These are phyloP conservation scores for Serendipita sp. DNA, from an alignment of 768 basidiomycete species.

Conservation along the genomic window DNA sequence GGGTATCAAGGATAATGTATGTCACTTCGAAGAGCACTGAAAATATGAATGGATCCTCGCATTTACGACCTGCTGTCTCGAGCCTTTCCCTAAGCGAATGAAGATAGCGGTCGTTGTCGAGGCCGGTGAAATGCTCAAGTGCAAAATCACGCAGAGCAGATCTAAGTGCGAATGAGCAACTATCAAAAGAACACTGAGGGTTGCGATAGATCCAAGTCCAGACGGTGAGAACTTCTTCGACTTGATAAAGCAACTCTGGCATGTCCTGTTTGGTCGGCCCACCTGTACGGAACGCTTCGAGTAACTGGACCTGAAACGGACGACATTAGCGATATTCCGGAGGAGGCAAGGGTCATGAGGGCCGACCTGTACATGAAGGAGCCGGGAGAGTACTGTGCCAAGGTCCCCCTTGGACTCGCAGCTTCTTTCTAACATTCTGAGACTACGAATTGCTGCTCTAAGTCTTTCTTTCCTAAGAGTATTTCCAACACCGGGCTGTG, in stretches of 20 bases:
- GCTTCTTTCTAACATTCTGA: too few species aligned
- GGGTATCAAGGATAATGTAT: background rate
- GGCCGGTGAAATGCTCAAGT: background rate
- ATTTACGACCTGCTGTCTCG: too few species aligned
- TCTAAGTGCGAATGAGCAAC: too few species aligned
- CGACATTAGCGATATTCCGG: too few species aligned
- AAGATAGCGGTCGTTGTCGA: background rate
- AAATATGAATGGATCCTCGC: background rate
- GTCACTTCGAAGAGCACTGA: background rate
- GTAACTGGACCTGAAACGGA: background rate
- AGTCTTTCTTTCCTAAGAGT: background rate
- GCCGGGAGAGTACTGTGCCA: too few species aligned
- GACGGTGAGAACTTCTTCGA: background rate
- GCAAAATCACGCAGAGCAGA: background rate
- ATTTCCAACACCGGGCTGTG: background rate
- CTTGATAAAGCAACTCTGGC: background rate
- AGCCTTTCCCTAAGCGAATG: too few species aligned
- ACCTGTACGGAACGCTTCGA: background rate
- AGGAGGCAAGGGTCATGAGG: too few species aligned
- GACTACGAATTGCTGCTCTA: too few species aligned
- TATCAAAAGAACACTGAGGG: background rate
- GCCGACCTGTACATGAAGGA: too few species aligned
- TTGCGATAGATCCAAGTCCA: background rate
- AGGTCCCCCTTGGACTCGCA: too few species aligned
- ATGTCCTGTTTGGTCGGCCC: background rate